Conservation (phyloP, 257 asterid genomes). For the Nicotiana undulata region DNA sequence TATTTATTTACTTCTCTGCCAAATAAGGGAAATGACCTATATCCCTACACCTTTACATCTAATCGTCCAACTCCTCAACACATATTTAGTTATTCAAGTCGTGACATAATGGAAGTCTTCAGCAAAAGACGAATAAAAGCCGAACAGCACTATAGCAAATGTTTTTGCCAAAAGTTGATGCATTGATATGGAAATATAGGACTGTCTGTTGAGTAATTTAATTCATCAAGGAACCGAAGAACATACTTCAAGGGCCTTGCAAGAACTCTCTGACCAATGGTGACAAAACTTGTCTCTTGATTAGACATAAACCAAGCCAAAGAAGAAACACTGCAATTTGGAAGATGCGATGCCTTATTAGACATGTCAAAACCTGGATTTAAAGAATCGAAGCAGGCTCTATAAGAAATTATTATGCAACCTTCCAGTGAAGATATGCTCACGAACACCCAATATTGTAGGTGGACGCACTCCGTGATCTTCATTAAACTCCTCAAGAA, state of each 20-base stretch:
- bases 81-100: neutral
- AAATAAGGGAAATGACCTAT: neutral
- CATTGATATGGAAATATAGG: neutral
- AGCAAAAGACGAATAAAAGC: neutral
- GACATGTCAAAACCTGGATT: conserved; percentile 6
- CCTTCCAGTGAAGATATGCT: conserved; percentile 98
- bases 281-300: conserved; percentile 98
- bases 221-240: conserved; percentile 9
- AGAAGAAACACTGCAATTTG: conserved; percentile 82
- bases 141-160: neutral
- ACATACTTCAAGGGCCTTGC: conserved; percentile 94
- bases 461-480: conserved; percentile 98
- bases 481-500: conserved; percentile 90
- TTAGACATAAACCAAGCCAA: conserved; percentile 99
- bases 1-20: neutral
- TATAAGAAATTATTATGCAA: conserved; percentile 16
- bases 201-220: neutral
- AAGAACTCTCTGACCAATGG: conserved; percentile 98
- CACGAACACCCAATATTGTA: conserved; percentile 91
- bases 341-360: conserved; percentile 17
- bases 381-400: conserved; percentile 5
- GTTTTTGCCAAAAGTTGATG: neutral
- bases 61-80: neutral
- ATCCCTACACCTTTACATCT: neutral
- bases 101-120: neutral